Conservation (phyloP, 2,329 filamentous ascomycete species). For the Colletotrichum neosansevieriae region DNA sequence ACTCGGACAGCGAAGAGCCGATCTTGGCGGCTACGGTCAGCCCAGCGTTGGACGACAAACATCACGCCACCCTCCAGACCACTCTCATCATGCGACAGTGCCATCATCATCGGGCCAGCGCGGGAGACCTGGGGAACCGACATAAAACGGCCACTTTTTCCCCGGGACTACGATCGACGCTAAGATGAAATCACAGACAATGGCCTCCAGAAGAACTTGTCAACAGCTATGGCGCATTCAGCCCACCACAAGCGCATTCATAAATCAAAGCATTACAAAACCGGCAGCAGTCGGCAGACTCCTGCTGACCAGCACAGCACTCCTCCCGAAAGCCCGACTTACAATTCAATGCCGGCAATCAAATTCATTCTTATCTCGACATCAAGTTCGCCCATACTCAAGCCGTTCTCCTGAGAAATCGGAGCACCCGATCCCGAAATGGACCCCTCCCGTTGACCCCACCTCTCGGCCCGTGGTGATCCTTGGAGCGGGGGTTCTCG, state of each 20-base stretch:
- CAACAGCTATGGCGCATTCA: constrained; percentile 35
- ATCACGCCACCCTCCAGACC: constrained; percentile 33
- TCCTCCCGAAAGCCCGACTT: constrained; percentile 20
- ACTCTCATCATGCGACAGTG: constrained; percentile 32
- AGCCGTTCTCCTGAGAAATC: constrained; percentile 15
- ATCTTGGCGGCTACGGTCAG: constrained; percentile 31
- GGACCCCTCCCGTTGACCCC: constrained; percentile 46
- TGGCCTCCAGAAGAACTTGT: constrained; percentile 30
- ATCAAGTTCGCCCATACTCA: constrained; percentile 28
- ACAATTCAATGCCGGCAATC: constrained; percentile 25
- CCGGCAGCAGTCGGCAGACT: background rate
- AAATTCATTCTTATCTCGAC: constrained; percentile 26
- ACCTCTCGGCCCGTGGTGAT: constrained; percentile 52
- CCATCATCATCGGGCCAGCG: constrained; percentile 35
- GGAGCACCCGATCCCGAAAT: constrained; percentile 33
- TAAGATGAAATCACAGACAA: constrained; percentile 4
- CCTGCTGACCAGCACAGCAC: background rate
- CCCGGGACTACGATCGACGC: too few species aligned
- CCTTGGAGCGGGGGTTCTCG: constrained; percentile 56
- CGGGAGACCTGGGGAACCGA: background rate
- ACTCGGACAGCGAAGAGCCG: constrained; percentile 16
- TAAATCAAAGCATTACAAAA: constrained; percentile 12
- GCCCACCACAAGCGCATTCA: constrained; percentile 10
- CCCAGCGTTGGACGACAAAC: constrained; percentile 36
- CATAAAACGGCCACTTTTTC: constrained; percentile 24